Conservation (phyloP, 768 basidiomycete species). For the Flagelloscypha sp. region DNA sequence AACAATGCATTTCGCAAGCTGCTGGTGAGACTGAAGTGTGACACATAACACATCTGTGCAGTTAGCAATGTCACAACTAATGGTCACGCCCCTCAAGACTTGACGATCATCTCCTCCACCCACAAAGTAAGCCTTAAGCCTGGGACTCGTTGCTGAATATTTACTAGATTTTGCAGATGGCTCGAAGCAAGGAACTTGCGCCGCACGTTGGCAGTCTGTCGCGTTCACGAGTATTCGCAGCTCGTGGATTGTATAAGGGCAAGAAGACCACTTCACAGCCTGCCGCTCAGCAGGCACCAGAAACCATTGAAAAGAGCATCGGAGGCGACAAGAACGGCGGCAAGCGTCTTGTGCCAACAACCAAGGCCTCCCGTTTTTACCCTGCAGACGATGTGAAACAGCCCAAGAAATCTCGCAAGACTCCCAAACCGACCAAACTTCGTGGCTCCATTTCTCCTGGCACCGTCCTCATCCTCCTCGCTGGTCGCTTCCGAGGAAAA, state of each 20-base stretch:
- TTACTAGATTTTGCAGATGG: conserved; percentile 75
- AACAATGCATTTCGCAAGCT: too few species aligned
- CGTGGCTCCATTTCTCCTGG: conserved; percentile 89
- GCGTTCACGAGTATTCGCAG: conserved; percentile 71
- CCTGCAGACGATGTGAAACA: conserved; percentile 89
- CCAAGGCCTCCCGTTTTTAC: conserved; percentile 86
- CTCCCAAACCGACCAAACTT: conserved; percentile 66
- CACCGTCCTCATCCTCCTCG: conserved; percentile 90
- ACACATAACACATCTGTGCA: too few species aligned
- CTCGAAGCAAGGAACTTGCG: conserved; percentile 78
- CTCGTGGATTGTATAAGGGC: conserved; percentile 82
- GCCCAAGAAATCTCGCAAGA: conserved; percentile 90
- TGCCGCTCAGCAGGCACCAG: conserved; percentile 47
- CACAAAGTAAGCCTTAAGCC: too few species aligned
- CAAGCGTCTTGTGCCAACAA: conserved; percentile 78
- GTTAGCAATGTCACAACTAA: too few species aligned
- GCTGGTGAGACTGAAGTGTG: too few species aligned
- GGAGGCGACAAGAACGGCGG: conserved; percentile 88
- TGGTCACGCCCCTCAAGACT: conserved; percentile 17
- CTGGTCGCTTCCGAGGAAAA: conserved; percentile 97
- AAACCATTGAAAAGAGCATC: conserved; percentile 70
- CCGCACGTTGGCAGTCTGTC: conserved; percentile 77
- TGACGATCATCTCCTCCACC: too few species aligned
- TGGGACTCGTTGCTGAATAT: too few species aligned
- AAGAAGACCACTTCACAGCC: conserved; percentile 68